Evolutionary conservation across 305 asterid genomes (phyloP), one percentile per base, ranked within the genome.

Genomic region (Petunia hybrid): DNA sequence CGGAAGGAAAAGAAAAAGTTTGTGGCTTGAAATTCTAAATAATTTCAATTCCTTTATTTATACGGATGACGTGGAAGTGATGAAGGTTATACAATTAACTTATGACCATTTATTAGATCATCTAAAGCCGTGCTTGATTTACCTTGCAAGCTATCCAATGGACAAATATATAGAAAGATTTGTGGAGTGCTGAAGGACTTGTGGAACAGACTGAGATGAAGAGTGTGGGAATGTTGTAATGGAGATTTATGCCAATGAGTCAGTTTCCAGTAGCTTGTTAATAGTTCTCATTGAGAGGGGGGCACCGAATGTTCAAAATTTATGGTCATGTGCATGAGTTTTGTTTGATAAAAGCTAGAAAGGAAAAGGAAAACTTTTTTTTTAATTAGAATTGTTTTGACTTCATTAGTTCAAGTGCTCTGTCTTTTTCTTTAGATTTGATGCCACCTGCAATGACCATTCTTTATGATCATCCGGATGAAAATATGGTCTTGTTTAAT

Each of bases 131-230:
- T 59, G 64, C 64, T 31, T 59, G 13, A 12, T 59, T 22, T 76
- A 31, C 48, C 5, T 68, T 68, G 77, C 53, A 48, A 40, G 40
- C 43, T 71, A 43, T 71, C 38, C 10, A 9, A 14, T 14, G 42
- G 77, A 45, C 36, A 22, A 71, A 45, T 38, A 71, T 14, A 46
- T 76, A 22, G 31, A 36, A 5, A 53, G n/a, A 59, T 42, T 45
- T 76, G 48, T 76, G 80, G 80, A 41, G 40, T 4, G 80, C 80
- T 12, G 80, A 76, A 76, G 80, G 80, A 36, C 39, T 76, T 53
- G 40, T 75, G 10, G 22, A 53, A 40, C 51, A 55, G 9, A 13
- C n/a, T 5, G 8, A 53, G 16, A 6, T n/a, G 64, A 59, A 59
- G 64, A 59, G 64, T n/a, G 5, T 10, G 16, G 64, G 16, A 7